A percentile compares a stretch with the other conserved stretches of the same genome.
Evolutionary conservation across 2,329 filamentous ascomycete genomes (phyloP).

Genomic region (Trichophyton schoenleinii): DNA sequence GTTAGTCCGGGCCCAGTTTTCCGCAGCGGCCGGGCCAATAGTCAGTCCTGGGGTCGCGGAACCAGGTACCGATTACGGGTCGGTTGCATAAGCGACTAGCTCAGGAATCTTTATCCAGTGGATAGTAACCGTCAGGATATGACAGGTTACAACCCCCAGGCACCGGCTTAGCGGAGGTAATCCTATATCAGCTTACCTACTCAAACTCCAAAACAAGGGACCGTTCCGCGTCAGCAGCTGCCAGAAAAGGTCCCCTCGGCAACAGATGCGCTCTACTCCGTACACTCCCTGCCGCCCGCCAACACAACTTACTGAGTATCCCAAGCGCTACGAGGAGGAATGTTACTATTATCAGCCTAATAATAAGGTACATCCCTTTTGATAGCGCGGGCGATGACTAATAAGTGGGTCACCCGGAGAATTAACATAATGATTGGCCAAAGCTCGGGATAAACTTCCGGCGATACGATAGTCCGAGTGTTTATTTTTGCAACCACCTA

Average conservation of each 20-base stretch:
- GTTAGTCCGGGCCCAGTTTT: slow-evolving; percentile 1
- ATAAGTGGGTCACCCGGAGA: neutral
- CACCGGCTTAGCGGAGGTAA: neutral
- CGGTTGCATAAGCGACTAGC: neutral
- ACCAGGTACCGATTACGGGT: slow-evolving; percentile 2
- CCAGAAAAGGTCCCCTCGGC: too few relatives aligned
- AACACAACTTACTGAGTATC: neutral
- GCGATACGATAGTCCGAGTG: neutral
- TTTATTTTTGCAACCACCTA: neutral
- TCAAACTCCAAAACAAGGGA: neutral
- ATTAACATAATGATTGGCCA: neutral
- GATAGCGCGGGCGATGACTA: neutral
- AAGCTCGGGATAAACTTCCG: neutral
- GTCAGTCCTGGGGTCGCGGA: neutral
- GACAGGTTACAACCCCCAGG: neutral
- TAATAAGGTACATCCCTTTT: neutral
- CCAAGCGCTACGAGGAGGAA: neutral
- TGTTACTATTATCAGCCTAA: neutral
- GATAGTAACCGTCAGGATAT: neutral
- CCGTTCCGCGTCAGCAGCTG: neutral
- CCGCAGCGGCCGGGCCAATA: slow-evolving; percentile 1
- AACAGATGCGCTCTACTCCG: too few relatives aligned
- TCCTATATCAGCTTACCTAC: neutral
- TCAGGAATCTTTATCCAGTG: too few relatives aligned
- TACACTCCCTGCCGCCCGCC: neutral